A percentile compares a stretch with the other conserved stretches of the same genome.
Conservation (phyloP, 179 eudicot species). For the Monotropa hypopitys region DNA sequence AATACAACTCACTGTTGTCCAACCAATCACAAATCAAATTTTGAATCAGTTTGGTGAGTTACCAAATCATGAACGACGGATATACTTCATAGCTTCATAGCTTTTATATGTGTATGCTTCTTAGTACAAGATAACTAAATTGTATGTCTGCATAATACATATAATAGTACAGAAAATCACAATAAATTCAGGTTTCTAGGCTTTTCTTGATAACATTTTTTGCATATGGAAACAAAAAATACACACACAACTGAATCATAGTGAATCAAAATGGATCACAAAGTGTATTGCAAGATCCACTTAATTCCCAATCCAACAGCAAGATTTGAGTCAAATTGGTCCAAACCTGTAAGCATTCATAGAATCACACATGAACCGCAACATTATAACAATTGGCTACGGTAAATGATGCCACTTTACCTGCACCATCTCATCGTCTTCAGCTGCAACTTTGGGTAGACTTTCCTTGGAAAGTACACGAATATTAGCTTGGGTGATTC, state of each 20-base stretch:
- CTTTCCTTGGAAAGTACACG: constrained; percentile 80
- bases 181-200: neutral
- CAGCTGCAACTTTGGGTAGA: constrained; percentile 79
- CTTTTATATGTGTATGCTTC: neutral
- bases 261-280: neutral
- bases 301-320: neutral
- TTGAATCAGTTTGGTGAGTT: neutral
- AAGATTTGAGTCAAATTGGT: neutral
- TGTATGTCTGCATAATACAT: neutral
- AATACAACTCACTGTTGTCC: neutral
- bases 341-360: neutral
- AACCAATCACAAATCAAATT: neutral
- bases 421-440: constrained; percentile 95
- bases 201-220: neutral
- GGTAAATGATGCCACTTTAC: constrained; percentile 23
- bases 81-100: neutral
- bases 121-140: neutral
- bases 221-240: neutral
- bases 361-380: neutral
- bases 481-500: constrained; percentile 70
- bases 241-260: neutral
- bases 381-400: neutral
- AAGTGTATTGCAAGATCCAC: neutral
- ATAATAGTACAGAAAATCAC: neutral
- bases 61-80: neutral